These are phyloP conservation scores for Phytophthora lateralis DNA, from an alignment of 352 stramenopile species.

Conservation along the genomic window DNA sequence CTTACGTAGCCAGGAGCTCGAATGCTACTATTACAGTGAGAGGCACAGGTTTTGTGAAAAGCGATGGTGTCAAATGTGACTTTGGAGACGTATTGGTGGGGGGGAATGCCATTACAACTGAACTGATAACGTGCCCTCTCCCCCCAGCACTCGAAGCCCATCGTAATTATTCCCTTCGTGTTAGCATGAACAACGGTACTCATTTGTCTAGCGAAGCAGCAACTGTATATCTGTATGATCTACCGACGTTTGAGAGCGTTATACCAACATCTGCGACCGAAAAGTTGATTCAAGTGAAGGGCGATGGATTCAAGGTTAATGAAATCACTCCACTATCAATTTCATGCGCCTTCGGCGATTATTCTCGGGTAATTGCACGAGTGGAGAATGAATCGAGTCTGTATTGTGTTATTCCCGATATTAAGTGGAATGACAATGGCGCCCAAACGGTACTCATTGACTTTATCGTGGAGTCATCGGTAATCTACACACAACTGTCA, in stretches of 20 bases:
- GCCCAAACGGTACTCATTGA: constrained; percentile 9
- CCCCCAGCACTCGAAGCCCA: constrained; percentile 10
- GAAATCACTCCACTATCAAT: constrained; percentile 16
- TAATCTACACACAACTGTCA: constrained; percentile 17
- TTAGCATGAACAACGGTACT: constrained; percentile 42
- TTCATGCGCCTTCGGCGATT: constrained; percentile 30
- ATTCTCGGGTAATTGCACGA: constrained; percentile 5
- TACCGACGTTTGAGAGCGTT: constrained; percentile 30
- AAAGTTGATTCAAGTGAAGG: constrained; percentile 13
- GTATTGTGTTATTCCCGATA: constrained; percentile 25
- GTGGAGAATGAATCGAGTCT: constrained; percentile 30
- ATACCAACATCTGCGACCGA: neutral
- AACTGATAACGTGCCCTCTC: constrained; percentile 29
- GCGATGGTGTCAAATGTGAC: constrained; percentile 14
- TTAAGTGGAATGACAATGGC: constrained; percentile 5
- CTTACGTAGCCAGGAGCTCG: constrained; percentile 22
- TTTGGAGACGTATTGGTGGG: constrained; percentile 17
- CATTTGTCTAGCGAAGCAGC: constrained; percentile 26
- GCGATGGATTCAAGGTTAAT: constrained; percentile 34
- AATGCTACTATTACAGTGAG: constrained; percentile 25
- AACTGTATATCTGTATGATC: constrained; percentile 24
- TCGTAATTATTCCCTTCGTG: constrained; percentile 24
- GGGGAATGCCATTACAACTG: constrained; percentile 10
- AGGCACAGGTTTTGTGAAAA: constrained; percentile 33
- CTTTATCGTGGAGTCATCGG: constrained; percentile 22